Percentiles rank a stretch among this genome's conserved stretches.
Conservation (phyloP, 495 filamentous ascomycete genomes). For the Bombardia bombarda region DNA sequence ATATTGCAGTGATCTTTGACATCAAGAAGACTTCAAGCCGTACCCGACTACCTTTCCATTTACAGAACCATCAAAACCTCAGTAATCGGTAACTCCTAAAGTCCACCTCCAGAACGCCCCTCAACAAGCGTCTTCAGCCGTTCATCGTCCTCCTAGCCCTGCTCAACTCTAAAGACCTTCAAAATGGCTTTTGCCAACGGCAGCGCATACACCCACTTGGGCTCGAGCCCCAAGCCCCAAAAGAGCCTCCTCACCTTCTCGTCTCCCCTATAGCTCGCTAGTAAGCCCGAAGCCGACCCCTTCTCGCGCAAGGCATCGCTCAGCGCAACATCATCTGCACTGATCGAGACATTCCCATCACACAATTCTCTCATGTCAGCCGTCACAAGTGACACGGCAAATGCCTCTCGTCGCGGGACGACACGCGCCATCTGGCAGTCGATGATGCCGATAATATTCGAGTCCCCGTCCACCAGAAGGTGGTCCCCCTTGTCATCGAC, state of each 20-base stretch:
- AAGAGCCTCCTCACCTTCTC: background rate
- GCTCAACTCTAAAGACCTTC: background rate
- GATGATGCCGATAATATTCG: constrained; percentile 5
- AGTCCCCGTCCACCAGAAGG: constrained; percentile 3
- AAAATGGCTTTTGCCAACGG: background rate
- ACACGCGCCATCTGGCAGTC: constrained; percentile 8
- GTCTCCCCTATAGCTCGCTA: background rate
- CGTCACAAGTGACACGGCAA: constrained; percentile 1
- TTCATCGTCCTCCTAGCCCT: background rate
- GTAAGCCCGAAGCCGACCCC: too few relatives aligned
- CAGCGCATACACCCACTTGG: background rate
- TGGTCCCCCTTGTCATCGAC: constrained; percentile 1
- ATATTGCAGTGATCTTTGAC: too few relatives aligned
- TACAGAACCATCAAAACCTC: too few relatives aligned
- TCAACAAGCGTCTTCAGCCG: too few relatives aligned
- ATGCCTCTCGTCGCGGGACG: constrained; percentile 1
- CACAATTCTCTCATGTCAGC: background rate
- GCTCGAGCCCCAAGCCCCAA: background rate
- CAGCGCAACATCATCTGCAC: background rate
- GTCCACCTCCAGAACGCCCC: too few relatives aligned
- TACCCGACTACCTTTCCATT: too few relatives aligned
- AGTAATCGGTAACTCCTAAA: too few relatives aligned
- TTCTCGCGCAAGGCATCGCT: too few relatives aligned
- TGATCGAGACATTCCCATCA: background rate
- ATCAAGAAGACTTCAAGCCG: too few relatives aligned